Conservation (phyloP, 2,329 filamentous ascomycete genomes). For the Ceratocystis smalleyi region DNA sequence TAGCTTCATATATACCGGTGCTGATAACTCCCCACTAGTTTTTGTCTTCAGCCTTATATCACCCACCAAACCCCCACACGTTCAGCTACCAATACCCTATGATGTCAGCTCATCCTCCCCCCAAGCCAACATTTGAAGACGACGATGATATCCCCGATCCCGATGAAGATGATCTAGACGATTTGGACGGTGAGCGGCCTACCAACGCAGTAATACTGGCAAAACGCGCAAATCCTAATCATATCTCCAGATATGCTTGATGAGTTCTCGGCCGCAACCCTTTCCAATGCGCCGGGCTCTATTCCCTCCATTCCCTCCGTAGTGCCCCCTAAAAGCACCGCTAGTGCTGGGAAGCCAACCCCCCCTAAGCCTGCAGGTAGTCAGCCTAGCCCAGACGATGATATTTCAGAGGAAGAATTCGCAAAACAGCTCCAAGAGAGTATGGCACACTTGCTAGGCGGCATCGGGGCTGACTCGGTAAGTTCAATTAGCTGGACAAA, state of each 20-base stretch:
- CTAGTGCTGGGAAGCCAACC: neutral
- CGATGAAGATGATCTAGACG: conserved; percentile 82
- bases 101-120: conserved; percentile 12
- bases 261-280: conserved; percentile 56
- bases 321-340: conserved; percentile 25
- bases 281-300: conserved; percentile 5
- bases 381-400: conserved; percentile 7
- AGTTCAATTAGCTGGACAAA: neutral
- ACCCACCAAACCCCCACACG: neutral
- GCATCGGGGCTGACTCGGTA: conserved; percentile 15
- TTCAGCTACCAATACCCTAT: neutral
- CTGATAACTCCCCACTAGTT: neutral
- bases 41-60: neutral
- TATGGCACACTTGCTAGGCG: conserved; percentile 14
- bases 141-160: conserved; percentile 60
- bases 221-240: conserved; percentile 3
- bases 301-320: conserved; percentile 23
- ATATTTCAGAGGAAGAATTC: conserved; percentile 16
- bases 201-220: neutral
- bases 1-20: too few relatives aligned
- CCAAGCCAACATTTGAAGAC: conserved; percentile 18
- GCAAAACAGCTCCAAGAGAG: conserved; percentile 15
- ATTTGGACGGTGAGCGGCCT: conserved; percentile 57
- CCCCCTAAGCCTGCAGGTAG: neutral
- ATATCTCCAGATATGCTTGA: conserved; percentile 65